Evolutionary conservation across 2,329 filamentous ascomycete genomes (phyloP).

Genomic region (Exophiala sp.): DNA sequence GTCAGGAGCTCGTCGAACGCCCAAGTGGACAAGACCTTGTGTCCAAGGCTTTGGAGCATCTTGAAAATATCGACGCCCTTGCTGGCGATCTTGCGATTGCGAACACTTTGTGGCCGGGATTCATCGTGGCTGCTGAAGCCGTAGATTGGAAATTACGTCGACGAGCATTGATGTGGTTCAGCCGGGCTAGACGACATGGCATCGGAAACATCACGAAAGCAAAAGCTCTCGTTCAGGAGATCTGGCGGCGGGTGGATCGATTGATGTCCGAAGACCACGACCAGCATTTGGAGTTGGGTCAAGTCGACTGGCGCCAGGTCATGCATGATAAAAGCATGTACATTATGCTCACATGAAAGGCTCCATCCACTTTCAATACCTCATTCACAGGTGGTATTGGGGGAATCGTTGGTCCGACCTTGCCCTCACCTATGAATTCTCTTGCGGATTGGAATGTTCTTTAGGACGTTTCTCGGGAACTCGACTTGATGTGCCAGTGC

Average conservation of each 20-base stretch:
- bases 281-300: not conserved
- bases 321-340: conserved; percentile 6
- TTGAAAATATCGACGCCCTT: conserved; percentile 13
- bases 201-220: conserved; percentile 10
- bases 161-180: conserved; percentile 14
- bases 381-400: no score
- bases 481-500: no score
- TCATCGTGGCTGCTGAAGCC: conserved; percentile 14
- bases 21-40: conserved; percentile 2
- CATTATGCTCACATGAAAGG: conserved; percentile 36
- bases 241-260: conserved; percentile 10
- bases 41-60: conserved; percentile 4
- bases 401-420: no score
- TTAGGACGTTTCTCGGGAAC: no score
- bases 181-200: not conserved
- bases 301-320: conserved; percentile 9
- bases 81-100: not conserved
- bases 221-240: conserved; percentile 6
- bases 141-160: conserved; percentile 4
- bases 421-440: no score
- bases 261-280: not conserved
- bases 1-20: not conserved
- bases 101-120: conserved; percentile 12
- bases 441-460: no score
- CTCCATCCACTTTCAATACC: no score